Base-by-base conservation (phyloP, 176 grass and related monocot species). In the Bromus sterilis region DNA sequence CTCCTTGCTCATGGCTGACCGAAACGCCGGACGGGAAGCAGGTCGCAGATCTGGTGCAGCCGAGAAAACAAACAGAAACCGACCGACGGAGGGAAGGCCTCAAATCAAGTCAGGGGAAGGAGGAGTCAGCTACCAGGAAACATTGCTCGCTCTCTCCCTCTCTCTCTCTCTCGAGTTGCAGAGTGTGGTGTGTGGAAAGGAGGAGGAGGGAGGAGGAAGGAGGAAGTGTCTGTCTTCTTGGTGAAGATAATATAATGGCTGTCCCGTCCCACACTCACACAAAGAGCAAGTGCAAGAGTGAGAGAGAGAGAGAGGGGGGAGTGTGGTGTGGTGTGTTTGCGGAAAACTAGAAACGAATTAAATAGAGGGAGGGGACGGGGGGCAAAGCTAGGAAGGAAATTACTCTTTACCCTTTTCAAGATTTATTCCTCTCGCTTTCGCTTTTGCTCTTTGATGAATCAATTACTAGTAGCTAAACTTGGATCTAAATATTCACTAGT, bases 1-100 rank as follows among this genome's bases (percentile, higher is more conserved):
- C 57, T 91, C 86, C 84, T 91, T 91, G 86, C 92, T 94, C 92
- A 94, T 94, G 60, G 44, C 64, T 88, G 71, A 82, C 81, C 20
- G 59, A 76, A 71, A 67, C 18, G 77, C 64, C 0, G 20, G 41
- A 64, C 13, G 35, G 37, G 56, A 40, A 21, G 49, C 66, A 14
- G 18, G 56, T 66, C 75, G 78, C 81, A 79, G 77, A 90, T 87
- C 91, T 93, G 81, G 71, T 0, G 83, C 65, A 74, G 20, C n/a
- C n/a, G n/a, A 51, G 65, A 16, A 33, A 28, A 64, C 14, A 37
- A 6, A 7, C 14, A 53, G 7, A 31, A 15, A 9, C 39, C 21
- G 36, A 70, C 6, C 12, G 5, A 39, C 18, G 18, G 68, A 63
- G 6, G 39, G 56, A 62, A 62, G 39, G 66, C 56, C 83, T 87